Conservation (phyloP, 2,329 filamentous ascomycete genomes). For the Orbilia javanica region DNA sequence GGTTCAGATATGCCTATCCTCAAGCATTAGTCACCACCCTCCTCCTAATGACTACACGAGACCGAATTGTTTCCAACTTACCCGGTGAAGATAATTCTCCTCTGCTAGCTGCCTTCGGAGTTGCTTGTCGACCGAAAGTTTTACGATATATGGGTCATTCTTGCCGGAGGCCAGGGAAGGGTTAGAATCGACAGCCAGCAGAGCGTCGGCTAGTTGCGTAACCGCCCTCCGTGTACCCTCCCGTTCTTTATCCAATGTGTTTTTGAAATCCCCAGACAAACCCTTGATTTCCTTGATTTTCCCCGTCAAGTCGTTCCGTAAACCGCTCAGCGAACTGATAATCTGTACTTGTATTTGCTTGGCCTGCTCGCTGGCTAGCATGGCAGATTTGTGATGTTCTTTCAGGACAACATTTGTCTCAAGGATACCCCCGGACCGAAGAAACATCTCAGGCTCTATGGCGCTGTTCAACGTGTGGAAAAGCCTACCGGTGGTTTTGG, state of each 20-base stretch:
- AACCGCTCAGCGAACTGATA: conserved; percentile 83
- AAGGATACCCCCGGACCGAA: conserved; percentile 83
- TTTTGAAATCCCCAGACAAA: conserved; percentile 94
- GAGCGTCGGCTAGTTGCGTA: conserved; percentile 80
- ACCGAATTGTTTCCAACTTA: conserved; percentile 66
- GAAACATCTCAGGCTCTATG: conserved; percentile 77
- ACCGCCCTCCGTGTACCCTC: conserved; percentile 84
- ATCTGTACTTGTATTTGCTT: conserved; percentile 92
- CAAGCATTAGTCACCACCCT: background rate
- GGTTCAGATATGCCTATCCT: conserved; percentile 85
- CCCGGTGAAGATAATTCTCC: conserved; percentile 95
- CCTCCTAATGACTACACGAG: background rate
- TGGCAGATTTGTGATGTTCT: conserved; percentile 83
- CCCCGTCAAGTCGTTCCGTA: conserved; percentile 88
- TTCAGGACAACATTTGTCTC: conserved; percentile 86
- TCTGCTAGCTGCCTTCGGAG: conserved; percentile 94
- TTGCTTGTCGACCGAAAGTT: conserved; percentile 86
- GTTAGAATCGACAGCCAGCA: conserved; percentile 84
- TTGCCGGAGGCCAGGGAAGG: conserved; percentile 81
- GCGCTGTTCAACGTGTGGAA: conserved; percentile 75
- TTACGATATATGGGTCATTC: conserved; percentile 90
- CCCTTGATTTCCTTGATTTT: conserved; percentile 99
- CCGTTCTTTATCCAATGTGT: conserved; percentile 94
- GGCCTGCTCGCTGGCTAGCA: conserved; percentile 86
- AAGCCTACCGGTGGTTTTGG: conserved; percentile 84